A percentile compares a stretch with the other conserved stretches of the same genome.
These are phyloP conservation scores for Epichloe gansuensis DNA, from an alignment of 2,329 filamentous ascomycete genomes.

Conservation along the genomic window DNA sequence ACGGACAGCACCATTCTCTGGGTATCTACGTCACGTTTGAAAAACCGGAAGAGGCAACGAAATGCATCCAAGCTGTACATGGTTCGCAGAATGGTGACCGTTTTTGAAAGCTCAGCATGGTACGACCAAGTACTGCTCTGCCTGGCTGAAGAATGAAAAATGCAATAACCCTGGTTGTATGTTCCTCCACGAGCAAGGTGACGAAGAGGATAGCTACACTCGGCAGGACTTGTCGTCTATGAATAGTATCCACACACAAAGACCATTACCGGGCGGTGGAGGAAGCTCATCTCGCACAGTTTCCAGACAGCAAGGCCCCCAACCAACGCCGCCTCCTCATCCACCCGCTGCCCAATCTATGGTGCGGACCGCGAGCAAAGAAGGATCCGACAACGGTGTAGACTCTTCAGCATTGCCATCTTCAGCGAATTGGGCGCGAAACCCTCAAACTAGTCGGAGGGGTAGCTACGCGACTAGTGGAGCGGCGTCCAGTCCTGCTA, in stretches of 20 bases:
- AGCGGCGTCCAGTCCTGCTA: slow-evolving; percentile 70
- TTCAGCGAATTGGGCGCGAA: slow-evolving; percentile 83
- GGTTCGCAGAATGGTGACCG: slow-evolving; percentile 85
- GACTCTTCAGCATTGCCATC: slow-evolving; percentile 87
- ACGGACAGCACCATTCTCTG: slow-evolving; percentile 71
- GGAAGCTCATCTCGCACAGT: slow-evolving; percentile 40
- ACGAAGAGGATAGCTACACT: slow-evolving; percentile 94
- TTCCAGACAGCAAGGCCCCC: slow-evolving; percentile 36
- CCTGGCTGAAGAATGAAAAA: slow-evolving; percentile 85
- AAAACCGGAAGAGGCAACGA: slow-evolving; percentile 76
- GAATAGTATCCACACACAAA: slow-evolving; percentile 76
- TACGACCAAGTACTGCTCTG: slow-evolving; percentile 97
- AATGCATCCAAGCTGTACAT: slow-evolving; percentile 85
- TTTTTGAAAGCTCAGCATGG: slow-evolving; percentile 64
- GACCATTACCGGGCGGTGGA: slow-evolving; percentile 43
- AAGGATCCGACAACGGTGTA: slow-evolving; percentile 55
- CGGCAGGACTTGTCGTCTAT: slow-evolving; percentile 89
- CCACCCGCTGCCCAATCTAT: slow-evolving; percentile 47
- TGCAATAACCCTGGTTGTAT: slow-evolving; percentile 96
- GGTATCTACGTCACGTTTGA: slow-evolving; percentile 99
- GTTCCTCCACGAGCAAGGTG: slow-evolving; percentile 96
- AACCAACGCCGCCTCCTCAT: slow-evolving; percentile 27
- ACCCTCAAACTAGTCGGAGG: slow-evolving; percentile 53
- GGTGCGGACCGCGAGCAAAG: slow-evolving; percentile 65
- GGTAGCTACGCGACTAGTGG: slow-evolving; percentile 73